Evolutionary conservation across 2,329 filamentous ascomycete species (phyloP), one percentile per base, ranked within the genome.

Genomic region (Fonsecaea pugnacius): DNA sequence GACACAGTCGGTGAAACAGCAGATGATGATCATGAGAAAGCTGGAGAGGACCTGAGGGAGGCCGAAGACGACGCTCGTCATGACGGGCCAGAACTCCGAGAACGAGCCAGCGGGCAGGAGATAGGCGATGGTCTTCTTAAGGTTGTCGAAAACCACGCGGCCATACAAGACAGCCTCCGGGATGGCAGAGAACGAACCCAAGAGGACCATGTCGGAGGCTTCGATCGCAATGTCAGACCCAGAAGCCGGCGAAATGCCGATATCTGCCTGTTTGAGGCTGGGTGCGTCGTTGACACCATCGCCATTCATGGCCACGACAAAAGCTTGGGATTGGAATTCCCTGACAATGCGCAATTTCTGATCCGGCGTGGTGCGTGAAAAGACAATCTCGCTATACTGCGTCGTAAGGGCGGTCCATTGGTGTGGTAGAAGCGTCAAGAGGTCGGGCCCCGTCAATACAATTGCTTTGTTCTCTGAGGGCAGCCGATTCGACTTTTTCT

Each of bases 291-390:
- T 82, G 24, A 82, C 79, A 40, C 80, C 80, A 64, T 79, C 79
- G 4, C 80, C 79, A 1, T 78, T 81, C 79, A 82, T 84, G 6
- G 80, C 84, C 5, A 87, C 84, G 35, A 85, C 83, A 48, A 85
- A 79, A 4, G 84, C 80, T 8, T 84, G 80, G 0, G 81, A 76
- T 72, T 91, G 89, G 66, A 92, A 88, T 73, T 91, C 89, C 33
- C 85, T 85, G n/a, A 93, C 89, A 66, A 92, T 92, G 36, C 89
- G 86, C 6, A 92, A 83, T 73, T 93, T 93, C 73, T 92, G 89
- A 72, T 92, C 89, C 0, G 89, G 90, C 0, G 90, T 92, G 0
- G 89, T 92, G 12, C 89, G 82, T 0, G 90, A 87, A 73, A 92
- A 92, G 12, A 92, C 88, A 40, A 92, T 88, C 72, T 92, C 90